phyloP scores from a whole-genome alignment of 2,329 filamentous ascomycete species.

The Gliomastix tumulicola region DNA sequence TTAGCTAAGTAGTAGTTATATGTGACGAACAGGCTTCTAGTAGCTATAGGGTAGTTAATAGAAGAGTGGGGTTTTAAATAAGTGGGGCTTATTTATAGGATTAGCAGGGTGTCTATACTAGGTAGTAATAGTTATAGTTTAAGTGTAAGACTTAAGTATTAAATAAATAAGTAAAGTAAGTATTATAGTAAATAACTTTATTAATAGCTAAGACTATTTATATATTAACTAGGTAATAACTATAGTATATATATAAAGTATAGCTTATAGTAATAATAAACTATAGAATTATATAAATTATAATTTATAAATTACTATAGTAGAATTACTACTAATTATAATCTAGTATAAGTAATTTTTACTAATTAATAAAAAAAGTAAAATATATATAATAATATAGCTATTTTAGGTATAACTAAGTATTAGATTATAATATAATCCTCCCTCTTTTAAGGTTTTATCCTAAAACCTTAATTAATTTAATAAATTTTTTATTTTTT shows the following conservation, averaged over 20 bases:
- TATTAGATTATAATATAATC: not conserved
- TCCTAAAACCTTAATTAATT: not conserved
- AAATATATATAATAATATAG: not conserved
- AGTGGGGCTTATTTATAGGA: not conserved
- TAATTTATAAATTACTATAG: too few species aligned
- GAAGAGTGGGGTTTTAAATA: too few species aligned
- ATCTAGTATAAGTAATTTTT: not conserved
- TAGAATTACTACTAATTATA: not conserved
- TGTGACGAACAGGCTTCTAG: too few species aligned
- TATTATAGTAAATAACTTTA: not conserved
- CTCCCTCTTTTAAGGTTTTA: not conserved
- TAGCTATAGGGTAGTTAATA: too few species aligned
- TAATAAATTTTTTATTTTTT: not conserved
- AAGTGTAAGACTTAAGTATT: too few species aligned
- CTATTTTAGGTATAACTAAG: slow-evolving; percentile 1
- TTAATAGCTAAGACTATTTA: not conserved
- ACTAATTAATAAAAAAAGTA: not conserved
- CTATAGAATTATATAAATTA: too few species aligned
- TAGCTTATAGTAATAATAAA: not conserved
- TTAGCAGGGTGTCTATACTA: too few species aligned
- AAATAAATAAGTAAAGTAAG: too few species aligned
- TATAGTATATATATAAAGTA: not conserved
- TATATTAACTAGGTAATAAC: not conserved
- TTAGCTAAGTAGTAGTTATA: too few species aligned
- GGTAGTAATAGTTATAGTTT: too few species aligned